Base-by-base conservation (phyloP, 306 rosid genomes). In the Vigna nakashimae region DNA sequence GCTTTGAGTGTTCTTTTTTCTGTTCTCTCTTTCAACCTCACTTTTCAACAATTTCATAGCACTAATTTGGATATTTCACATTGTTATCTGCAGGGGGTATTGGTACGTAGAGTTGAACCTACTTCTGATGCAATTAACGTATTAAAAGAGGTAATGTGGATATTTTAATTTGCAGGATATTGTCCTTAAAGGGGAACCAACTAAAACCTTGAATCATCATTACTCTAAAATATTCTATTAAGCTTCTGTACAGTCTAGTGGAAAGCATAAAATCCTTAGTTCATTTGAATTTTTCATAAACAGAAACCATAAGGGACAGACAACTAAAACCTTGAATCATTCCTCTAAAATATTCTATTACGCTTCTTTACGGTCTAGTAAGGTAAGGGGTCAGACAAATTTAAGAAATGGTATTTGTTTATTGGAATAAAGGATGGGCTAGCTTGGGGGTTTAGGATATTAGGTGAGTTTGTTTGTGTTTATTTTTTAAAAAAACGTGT, bases 61-160 rank as follows among this genome's bases (percentile, higher is more conserved):
- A 56, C n/a, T 65, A 49, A 50, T 50, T 76, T 85, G 60, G 50
- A 74, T 51, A 74, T 77, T 79, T 77, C 46, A 45, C 80, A 43
- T 64, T 82, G 60, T 57, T 32, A 49, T 77, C 32, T 75, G 81
- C 91, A 95, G 99, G 99, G 99, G 67, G 93, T 95, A 56, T 77
- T 95, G 84, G 97, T 95, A 53, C 96, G 98, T 26, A 85, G 92
- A 87, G 91, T 95, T 69, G 98, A 95, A 79, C 99, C 98, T 73
- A 95, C 98, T 73, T 83, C 98, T 45, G 96, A 92, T 86, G 98
- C 98, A 75, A 80, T 85, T 80, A 92, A 88, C 50, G 96, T 95
- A 73, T 75, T 92, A 73, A 92, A 91, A 79, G 93, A 92, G 99
- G 98, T 95, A 89, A 63, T 71, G 45, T 73, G 60, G 38, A 58